phyloP scores from a whole-genome alignment of 345 rosid species.

The Citrus maxima region DNA sequence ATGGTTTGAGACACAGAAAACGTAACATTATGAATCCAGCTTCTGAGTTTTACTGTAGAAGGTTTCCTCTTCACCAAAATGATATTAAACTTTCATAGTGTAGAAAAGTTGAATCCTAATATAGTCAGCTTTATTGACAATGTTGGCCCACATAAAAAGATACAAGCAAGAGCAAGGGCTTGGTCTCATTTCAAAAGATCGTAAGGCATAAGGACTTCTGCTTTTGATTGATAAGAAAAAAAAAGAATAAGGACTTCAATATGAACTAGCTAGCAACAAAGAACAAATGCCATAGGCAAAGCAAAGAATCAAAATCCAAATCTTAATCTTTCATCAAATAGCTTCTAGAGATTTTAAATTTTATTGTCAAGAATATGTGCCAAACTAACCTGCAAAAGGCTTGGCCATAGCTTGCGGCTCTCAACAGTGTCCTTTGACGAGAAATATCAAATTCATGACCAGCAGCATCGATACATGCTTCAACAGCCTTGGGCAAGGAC shows the following conservation, averaged over 20 bases:
- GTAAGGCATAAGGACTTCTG: neutral
- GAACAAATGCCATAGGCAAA: neutral
- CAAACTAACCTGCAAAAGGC: conserved; percentile 88
- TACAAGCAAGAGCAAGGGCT: neutral
- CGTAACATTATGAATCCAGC: neutral
- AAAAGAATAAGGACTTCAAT: neutral
- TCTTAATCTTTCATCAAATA: neutral
- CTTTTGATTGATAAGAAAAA: neutral
- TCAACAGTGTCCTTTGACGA: conserved; percentile 74
- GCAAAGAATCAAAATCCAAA: neutral
- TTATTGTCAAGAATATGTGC: neutral
- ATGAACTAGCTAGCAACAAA: neutral
- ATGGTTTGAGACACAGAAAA: neutral
- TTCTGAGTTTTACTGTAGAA: neutral
- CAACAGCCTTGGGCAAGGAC: conserved; percentile 94
- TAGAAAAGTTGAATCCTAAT: neutral
- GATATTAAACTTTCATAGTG: neutral
- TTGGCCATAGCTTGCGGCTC: conserved; percentile 99
- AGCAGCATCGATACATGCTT: conserved; percentile 91
- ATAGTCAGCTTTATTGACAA: neutral
- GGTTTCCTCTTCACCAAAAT: neutral
- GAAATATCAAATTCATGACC: conserved; percentile 84
- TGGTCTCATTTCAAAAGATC: neutral
- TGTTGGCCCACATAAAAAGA: neutral
- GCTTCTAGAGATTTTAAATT: neutral